Evolutionary conservation across 768 basidiomycete species (phyloP).

Genomic region (Lactifluus volemus): DNA sequence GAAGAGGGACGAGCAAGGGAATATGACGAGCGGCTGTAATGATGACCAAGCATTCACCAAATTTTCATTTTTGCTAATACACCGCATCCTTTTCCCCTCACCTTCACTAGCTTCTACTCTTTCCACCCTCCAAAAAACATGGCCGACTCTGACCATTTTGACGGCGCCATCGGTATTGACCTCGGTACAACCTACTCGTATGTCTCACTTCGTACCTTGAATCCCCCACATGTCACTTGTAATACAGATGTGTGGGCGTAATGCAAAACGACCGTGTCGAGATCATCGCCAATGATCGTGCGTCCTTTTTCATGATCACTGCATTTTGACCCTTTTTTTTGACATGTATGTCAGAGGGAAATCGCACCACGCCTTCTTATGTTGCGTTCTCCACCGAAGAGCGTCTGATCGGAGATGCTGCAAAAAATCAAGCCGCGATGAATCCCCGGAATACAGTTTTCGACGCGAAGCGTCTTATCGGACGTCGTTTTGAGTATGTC

Average conservation of each 20-base stretch:
- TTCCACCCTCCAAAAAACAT: constrained; percentile 40
- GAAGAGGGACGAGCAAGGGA: neutral
- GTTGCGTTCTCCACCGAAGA: constrained; percentile 96
- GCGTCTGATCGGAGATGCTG: constrained; percentile 97
- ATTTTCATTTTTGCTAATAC: neutral
- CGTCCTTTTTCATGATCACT: constrained; percentile 28
- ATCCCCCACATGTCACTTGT: constrained; percentile 19
- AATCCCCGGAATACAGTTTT: constrained; percentile 99
- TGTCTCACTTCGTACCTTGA: constrained; percentile 23
- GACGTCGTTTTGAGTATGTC: constrained; percentile 87
- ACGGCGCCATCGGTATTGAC: constrained; percentile 96
- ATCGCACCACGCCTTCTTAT: constrained; percentile 98
- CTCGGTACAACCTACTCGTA: constrained; percentile 97
- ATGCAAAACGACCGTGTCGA: constrained; percentile 99
- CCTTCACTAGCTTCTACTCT: constrained; percentile 26
- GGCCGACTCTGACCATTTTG: constrained; percentile 63
- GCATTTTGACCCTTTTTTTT: neutral
- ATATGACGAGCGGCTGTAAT: neutral
- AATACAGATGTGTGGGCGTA: constrained; percentile 86
- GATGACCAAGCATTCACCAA: constrained; percentile 6
- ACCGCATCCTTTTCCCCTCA: constrained; percentile 19
- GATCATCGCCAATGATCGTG: constrained; percentile 96
- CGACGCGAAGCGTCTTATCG: constrained; percentile 98
- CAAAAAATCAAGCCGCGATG: constrained; percentile 99
- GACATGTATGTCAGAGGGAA: constrained; percentile 59